Evolutionary conservation across 345 rosid genomes (phyloP), one percentile per base, ranked within the genome.

Genomic region (Populus davidiana): DNA sequence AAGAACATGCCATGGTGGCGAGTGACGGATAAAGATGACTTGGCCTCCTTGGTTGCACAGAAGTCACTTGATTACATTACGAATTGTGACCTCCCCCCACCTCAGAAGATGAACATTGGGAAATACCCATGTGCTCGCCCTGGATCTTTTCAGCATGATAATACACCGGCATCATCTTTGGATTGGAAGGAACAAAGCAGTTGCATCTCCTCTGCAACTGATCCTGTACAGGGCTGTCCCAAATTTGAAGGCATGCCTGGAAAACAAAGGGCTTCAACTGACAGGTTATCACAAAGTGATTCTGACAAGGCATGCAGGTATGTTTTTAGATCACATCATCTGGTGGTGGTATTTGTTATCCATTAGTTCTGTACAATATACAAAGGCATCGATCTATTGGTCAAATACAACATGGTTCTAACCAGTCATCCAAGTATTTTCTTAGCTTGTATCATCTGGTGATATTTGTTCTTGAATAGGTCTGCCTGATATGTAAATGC

Each of bases 1-100:
- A 92, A 87, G 86, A 76, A 82, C 75, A 93, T 80, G 43, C 98
- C 98, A 5, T 96, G 99, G 98, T 92, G 98, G 98, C 86, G 93
- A 68, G 80, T 83, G 4, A 86, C 98, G 4, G 94, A 89, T 83
- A 90, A 87, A 81, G 93, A 89, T 66, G 91, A 96, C 59, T 79
- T 96, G 83, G 96, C 98, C 70, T 92, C 91, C 29, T 88, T 93
- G 80, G 94, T 96, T 82, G 96, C 99, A 21, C 91, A 88, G 71
- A 92, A 83, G 80, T 96, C 99, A 49, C 85, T 87, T 1, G 90
- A 88, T 74, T 89, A 75, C 77, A 77, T 96, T 50, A 93, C 85
- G 82, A 96, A 93, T 77, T 93, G 96, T 83, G 98, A 93, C 81
- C 91, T 96, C 52, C 99, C 98, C 52, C 92, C 90, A 23, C 93